Percentiles rank a stretch among this genome's conserved stretches.
Conservation (phyloP, 768 basidiomycete genomes). For the Collybiopsis luxurians region DNA sequence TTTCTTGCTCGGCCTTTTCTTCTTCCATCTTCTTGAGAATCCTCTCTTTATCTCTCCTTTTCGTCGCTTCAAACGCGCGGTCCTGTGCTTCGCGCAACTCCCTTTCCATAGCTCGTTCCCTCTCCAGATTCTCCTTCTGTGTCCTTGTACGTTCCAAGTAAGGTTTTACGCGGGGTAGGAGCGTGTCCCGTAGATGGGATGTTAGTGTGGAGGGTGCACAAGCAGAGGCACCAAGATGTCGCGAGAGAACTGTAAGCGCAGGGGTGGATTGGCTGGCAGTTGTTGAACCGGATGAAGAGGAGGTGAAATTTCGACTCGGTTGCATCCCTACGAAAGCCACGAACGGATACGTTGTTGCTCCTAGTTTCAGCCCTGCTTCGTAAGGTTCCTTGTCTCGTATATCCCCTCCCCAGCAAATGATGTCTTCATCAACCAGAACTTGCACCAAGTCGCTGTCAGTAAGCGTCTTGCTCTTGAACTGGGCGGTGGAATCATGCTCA, state of each 20-base stretch:
- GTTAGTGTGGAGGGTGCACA: conserved; percentile 61
- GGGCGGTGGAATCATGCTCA: conserved; percentile 86
- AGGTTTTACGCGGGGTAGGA: conserved; percentile 79
- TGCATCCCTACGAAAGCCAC: conserved; percentile 90
- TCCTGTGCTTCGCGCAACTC: conserved; percentile 79
- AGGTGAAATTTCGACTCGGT: conserved; percentile 49
- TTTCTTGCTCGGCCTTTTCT: conserved; percentile 30
- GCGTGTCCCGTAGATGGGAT: conserved; percentile 62
- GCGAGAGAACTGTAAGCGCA: conserved; percentile 77
- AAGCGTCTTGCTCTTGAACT: conserved; percentile 82
- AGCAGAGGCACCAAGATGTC: conserved; percentile 68
- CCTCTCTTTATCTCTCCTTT: conserved; percentile 63
- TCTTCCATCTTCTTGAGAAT: conserved; percentile 55
- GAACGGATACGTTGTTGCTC: conserved; percentile 90
- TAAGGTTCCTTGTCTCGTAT: conserved; percentile 81
- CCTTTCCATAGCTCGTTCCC: conserved; percentile 51
- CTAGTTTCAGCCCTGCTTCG: conserved; percentile 70
- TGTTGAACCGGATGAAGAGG: conserved; percentile 26
- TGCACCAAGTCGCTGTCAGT: conserved; percentile 71
- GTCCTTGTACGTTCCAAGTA: conserved; percentile 65
- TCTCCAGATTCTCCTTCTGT: conserved; percentile 46
- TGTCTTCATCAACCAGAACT: conserved; percentile 61
- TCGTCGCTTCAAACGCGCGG: conserved; percentile 67
- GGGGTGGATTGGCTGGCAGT: conserved; percentile 35
- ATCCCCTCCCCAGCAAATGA: conserved; percentile 92